phyloP scores from a whole-genome alignment of 2,329 filamentous ascomycete species.

The Claviceps quebecensis region DNA sequence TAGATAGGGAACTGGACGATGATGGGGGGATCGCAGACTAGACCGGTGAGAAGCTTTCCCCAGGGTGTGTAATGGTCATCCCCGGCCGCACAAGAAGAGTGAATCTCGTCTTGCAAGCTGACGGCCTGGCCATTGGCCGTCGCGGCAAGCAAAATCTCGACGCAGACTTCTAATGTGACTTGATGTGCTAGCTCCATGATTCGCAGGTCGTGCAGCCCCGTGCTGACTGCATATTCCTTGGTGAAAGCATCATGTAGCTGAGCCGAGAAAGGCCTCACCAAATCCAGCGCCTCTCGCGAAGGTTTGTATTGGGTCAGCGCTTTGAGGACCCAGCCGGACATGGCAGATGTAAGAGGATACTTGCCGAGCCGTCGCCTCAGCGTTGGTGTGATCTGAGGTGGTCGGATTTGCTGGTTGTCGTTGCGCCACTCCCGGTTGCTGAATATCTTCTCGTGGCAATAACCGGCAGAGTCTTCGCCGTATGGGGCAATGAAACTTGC shows the following conservation, averaged over 20 bases:
- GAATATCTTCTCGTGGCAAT: background rate
- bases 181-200: conserved; percentile 3
- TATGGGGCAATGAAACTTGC: background rate
- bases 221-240: background rate
- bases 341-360: conserved; percentile 3
- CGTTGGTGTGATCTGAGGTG: background rate
- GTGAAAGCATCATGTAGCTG: conserved; percentile 1
- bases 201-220: conserved; percentile 3
- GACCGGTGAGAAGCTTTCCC: conserved; percentile 5
- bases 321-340: background rate
- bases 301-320: background rate
- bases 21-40: conserved; percentile 7
- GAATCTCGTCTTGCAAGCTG: background rate
- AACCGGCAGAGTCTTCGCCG: background rate
- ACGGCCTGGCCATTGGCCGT: background rate
- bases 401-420: background rate
- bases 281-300: background rate
- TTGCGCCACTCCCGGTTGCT: background rate
- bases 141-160: conserved; percentile 2
- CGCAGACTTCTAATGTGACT: conserved; percentile 2
- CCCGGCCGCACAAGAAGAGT: conserved; percentile 1
- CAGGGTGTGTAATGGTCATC: conserved; percentile 4
- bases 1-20: conserved; percentile 7
- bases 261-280: background rate
- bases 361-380: background rate